A percentile compares a stretch with the other conserved stretches of the same genome.
phyloP scores from a whole-genome alignment of 768 basidiomycete species.

The Rhodotorula kratochvilovae region DNA sequence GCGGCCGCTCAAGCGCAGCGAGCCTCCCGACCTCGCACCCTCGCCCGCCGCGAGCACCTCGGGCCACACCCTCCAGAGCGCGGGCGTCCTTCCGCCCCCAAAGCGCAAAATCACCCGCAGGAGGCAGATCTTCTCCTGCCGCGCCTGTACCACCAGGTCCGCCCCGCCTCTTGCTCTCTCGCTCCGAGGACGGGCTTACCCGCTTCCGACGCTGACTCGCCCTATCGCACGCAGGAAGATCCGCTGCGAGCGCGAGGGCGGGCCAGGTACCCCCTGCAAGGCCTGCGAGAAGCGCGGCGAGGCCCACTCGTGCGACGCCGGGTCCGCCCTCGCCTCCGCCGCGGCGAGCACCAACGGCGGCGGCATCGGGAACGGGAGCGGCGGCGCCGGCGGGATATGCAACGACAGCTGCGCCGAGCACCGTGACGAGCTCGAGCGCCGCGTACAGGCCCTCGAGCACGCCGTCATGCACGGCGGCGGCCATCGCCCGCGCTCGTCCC shows the following conservation, averaged over 20 bases:
- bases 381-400: not conserved
- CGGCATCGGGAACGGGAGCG: not conserved
- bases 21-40: not conserved
- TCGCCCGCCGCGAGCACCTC: no score
- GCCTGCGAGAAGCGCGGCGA: constrained; percentile 31
- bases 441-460: constrained; percentile 18
- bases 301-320: constrained; percentile 8
- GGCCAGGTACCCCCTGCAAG: constrained; percentile 17
- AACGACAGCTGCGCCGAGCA: constrained; percentile 11
- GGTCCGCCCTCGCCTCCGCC: not conserved
- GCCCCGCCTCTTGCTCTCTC: not conserved
- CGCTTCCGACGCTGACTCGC: not conserved
- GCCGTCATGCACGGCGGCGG: not conserved
- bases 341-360: not conserved
- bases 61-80: no score
- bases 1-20: not conserved
- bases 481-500: not conserved
- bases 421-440: constrained; percentile 23
- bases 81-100: no score
- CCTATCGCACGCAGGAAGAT: constrained; percentile 18
- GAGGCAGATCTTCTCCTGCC: constrained; percentile 12
- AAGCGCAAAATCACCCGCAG: constrained; percentile 17
- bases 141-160: constrained; percentile 3
- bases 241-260: constrained; percentile 14
- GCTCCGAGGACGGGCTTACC: no score